Base-by-base conservation (phyloP, 2,329 filamentous ascomycete genomes). In the Xylariaceae sp. region DNA sequence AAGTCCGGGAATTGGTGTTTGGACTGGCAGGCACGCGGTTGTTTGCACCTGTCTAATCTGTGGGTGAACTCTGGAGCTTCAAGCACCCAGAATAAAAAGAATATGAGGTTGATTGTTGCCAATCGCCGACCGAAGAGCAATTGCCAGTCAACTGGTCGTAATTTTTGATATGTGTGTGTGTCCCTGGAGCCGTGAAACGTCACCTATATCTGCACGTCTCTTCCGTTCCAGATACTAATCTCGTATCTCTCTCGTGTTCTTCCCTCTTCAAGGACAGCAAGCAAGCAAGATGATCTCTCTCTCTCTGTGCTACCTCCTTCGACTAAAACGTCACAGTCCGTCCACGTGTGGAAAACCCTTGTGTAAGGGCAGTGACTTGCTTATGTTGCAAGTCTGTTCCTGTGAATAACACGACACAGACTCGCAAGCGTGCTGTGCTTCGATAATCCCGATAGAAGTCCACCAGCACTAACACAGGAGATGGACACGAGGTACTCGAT, bases 111-210 rank as follows among this genome's bases (percentile, higher is more conserved):
- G 44, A 23, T 37, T 48, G 9, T 44, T 55, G 23, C 54, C 30
- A 42, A 8, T 50, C 34, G 56, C 34, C 10, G 17, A 30, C 10
- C 17, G 42, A 23, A 13, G 45, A 52, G 42, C 51, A 51, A 55
- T 56, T 51, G 18, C 44, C 51, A 54, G 58, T 47, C 42, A 50
- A 55, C 51, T 42, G 18, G 35, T 61, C 23, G 23, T 30, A 30
- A 30, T 30, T 30, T 30, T 30, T 4, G 23, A 30, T 30, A 30
- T 2, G 50, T 58, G 4, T 51, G 23, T 15, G 35, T 52, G 44
- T 58, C n/a, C 30, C 42, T 45, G 23, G 52, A 51, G 51, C 30
- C 48, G 59, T 58, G 53, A 53, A 23, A 62, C 60, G 50, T 55
- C 50, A 18, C 52, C 44, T 58, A 37, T 62, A 49, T 57, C 35